These are phyloP conservation scores for Colletotrichum magnum DNA, from an alignment of 2,329 filamentous ascomycete species.

Conservation along the genomic window DNA sequence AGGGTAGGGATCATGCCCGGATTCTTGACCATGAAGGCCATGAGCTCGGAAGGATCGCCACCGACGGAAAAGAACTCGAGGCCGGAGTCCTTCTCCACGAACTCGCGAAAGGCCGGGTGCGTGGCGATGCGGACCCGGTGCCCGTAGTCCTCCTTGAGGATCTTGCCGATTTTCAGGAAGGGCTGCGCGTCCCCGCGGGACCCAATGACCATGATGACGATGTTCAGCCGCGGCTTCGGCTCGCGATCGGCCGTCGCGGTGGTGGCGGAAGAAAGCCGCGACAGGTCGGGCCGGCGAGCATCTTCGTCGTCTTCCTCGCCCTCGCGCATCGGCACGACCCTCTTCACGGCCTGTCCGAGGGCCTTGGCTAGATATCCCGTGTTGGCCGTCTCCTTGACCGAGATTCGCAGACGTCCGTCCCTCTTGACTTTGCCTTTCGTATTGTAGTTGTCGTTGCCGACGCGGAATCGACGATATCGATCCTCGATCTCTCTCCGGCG, in stretches of 20 bases:
- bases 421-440: constrained; percentile 76
- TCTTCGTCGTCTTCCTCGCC: constrained; percentile 48
- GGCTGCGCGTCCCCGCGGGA: constrained; percentile 86
- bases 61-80: constrained; percentile 87
- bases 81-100: constrained; percentile 79
- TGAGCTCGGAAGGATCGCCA: constrained; percentile 83
- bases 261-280: constrained; percentile 49
- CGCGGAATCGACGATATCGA: constrained; percentile 67
- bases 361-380: constrained; percentile 82
- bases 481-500: constrained; percentile 43
- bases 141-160: constrained; percentile 78
- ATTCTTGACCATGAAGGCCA: constrained; percentile 93
- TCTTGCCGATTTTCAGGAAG: constrained; percentile 81
- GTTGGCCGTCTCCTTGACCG: constrained; percentile 78
- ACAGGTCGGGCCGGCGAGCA: constrained; percentile 25
- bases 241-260: constrained; percentile 48
- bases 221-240: constrained; percentile 73
- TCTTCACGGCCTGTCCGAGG: constrained; percentile 73
- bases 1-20: constrained; percentile 82
- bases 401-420: constrained; percentile 81
- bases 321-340: constrained; percentile 57
- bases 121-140: constrained; percentile 85
- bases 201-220: constrained; percentile 88
- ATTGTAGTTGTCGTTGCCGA: constrained; percentile 75
- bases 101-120: constrained; percentile 82